Evolutionary conservation across 768 basidiomycete species (phyloP).

Genomic region (Podaxis rugospora): DNA sequence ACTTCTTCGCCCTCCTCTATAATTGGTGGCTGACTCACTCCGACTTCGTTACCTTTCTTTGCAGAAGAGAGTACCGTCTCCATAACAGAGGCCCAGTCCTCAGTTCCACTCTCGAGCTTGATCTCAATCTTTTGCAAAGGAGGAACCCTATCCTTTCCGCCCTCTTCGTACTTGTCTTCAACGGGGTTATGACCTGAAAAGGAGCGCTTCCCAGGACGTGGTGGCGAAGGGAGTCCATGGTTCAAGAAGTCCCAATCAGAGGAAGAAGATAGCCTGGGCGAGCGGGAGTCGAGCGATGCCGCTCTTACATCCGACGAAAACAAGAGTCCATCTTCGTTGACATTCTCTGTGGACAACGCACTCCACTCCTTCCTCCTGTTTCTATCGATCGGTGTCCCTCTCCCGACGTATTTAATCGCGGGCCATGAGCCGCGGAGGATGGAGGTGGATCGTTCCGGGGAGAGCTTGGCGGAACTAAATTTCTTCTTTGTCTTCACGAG

Average conservation of each 20-base stretch:
- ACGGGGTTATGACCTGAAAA: conserved; percentile 10
- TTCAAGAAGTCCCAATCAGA: conserved; percentile 39
- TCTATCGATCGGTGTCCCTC: conserved; percentile 45
- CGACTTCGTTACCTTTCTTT: conserved; percentile 11
- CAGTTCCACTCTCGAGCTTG: conserved; percentile 27
- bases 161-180: neutral
- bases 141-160: conserved; percentile 15
- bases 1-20: neutral
- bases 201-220: conserved; percentile 4
- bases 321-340: conserved; percentile 42
- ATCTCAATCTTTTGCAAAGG: conserved; percentile 29
- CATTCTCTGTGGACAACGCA: conserved; percentile 30
- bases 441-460: conserved; percentile 23
- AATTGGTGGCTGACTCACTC: conserved; percentile 12
- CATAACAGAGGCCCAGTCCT: conserved; percentile 40
- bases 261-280: conserved; percentile 21
- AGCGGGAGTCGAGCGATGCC: conserved; percentile 36
- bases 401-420: conserved; percentile 37
- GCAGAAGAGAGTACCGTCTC: conserved; percentile 30
- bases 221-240: conserved; percentile 19
- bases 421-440: conserved; percentile 41
- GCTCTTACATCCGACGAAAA: conserved; percentile 30
- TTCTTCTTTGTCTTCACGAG: conserved; percentile 19
- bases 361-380: conserved; percentile 42
- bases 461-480: conserved; percentile 13